phyloP scores from a whole-genome alignment of 2,329 filamentous ascomycete genomes.

The Phyllosticta citriasiana region DNA sequence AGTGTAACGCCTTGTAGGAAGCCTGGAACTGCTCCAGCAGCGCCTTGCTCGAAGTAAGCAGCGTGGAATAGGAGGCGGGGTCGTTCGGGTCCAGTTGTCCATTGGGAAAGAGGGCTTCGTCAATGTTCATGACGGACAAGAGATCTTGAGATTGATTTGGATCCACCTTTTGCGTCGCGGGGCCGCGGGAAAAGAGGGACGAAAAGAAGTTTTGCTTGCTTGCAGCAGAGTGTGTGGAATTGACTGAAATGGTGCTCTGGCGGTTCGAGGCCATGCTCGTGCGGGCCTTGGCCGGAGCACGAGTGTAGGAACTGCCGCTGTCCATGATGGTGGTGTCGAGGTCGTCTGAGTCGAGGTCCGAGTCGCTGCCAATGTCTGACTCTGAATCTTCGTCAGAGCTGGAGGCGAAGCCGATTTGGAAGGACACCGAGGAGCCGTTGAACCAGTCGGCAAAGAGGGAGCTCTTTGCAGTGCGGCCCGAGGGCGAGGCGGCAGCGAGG shows the following conservation, averaged over 20 bases:
- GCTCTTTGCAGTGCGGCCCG: slow-evolving; percentile 2
- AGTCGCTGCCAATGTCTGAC: slow-evolving; percentile 19
- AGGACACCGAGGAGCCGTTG: slow-evolving; percentile 41
- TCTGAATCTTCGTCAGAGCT: slow-evolving; percentile 12
- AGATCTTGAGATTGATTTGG: slow-evolving; percentile 35
- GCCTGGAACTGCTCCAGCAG: slow-evolving; percentile 45
- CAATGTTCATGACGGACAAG: slow-evolving; percentile 45
- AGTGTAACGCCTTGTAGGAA: slow-evolving; percentile 40
- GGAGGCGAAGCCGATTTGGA: slow-evolving; percentile 32
- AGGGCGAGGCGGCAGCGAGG: slow-evolving; percentile 11
- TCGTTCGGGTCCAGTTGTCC: slow-evolving; percentile 39
- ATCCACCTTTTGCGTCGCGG: slow-evolving; percentile 16
- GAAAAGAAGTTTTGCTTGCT: background rate
- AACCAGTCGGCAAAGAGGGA: slow-evolving; percentile 40
- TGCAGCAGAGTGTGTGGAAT: background rate
- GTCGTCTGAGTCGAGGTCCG: slow-evolving; percentile 16
- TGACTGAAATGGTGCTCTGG: slow-evolving; percentile 24
- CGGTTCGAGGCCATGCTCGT: slow-evolving; percentile 27
- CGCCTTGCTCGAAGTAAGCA: slow-evolving; percentile 47
- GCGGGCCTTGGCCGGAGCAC: slow-evolving; percentile 2
- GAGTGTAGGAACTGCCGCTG: background rate
- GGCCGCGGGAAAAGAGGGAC: slow-evolving; percentile 11
- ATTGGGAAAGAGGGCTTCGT: slow-evolving; percentile 43
- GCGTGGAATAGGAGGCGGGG: slow-evolving; percentile 46
- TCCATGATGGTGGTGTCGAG: slow-evolving; percentile 10